These are phyloP conservation scores for Penicillium sp. DNA, from an alignment of 2,329 filamentous ascomycete genomes.

Conservation along the genomic window DNA sequence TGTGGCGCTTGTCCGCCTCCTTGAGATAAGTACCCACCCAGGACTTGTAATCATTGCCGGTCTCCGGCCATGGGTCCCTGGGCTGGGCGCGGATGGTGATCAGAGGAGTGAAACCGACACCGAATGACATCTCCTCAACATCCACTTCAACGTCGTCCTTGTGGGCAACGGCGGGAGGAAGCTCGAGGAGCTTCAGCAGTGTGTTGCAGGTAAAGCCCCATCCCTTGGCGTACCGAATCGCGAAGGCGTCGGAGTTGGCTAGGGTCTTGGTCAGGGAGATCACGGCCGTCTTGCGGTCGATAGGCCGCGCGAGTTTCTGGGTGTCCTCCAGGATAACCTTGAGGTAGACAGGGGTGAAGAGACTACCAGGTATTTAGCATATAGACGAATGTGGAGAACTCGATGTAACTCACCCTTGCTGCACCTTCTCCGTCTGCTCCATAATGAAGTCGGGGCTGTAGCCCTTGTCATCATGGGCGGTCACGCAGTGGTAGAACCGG, in stretches of 20 bases:
- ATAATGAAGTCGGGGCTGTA: conserved; percentile 92
- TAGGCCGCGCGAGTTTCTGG: conserved; percentile 78
- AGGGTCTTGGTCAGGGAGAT: conserved; percentile 91
- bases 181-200: conserved; percentile 84
- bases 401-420: conserved; percentile 56
- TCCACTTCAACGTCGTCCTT: conserved; percentile 83
- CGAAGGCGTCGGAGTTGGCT: conserved; percentile 80
- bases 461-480: conserved; percentile 74
- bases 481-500: conserved; percentile 90
- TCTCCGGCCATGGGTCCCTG: conserved; percentile 81
- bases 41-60: conserved; percentile 69
- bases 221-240: conserved; percentile 73
- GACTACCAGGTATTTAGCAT: conserved; percentile 35
- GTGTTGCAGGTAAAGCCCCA: conserved; percentile 89
- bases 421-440: conserved; percentile 75
- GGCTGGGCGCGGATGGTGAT: conserved; percentile 79
- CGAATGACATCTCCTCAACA: conserved; percentile 92
- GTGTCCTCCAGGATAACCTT: conserved; percentile 84
- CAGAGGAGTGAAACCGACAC: conserved; percentile 87
- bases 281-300: conserved; percentile 90
- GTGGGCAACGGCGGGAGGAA: conserved; percentile 71
- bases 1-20: conserved; percentile 70
- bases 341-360: conserved; percentile 84
- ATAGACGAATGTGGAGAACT: background rate
- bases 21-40: conserved; percentile 85